Percentiles rank a stretch among this genome's conserved stretches.
Evolutionary conservation across 352 stramenopile genomes (phyloP).

Genomic region (Elongisporangium anandrum): DNA sequence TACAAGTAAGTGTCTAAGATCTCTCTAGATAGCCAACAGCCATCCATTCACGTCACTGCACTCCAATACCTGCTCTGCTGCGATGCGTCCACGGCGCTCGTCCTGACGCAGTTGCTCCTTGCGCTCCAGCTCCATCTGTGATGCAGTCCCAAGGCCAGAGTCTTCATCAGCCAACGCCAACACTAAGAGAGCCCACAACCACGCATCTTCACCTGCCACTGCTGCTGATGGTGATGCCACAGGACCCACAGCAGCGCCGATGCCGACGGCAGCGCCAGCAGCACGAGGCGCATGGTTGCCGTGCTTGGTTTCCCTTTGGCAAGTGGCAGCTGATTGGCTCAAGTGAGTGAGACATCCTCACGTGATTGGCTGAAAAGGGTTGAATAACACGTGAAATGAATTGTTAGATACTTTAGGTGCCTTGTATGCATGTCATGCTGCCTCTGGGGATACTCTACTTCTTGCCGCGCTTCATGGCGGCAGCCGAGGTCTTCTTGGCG

Average conservation of each 20-base stretch:
- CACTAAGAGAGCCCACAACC: conserved; percentile 4
- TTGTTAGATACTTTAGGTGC: not conserved
- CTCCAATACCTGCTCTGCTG: conserved; percentile 52
- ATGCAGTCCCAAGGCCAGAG: not conserved
- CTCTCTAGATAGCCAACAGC: not conserved
- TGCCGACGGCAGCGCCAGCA: conserved; percentile 23
- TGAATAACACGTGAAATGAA: not conserved
- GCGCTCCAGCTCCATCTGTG: conserved; percentile 26
- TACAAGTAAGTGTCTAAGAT: conserved; percentile 8
- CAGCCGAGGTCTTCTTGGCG: conserved; percentile 29
- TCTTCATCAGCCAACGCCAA: not conserved
- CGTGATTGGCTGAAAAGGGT: not conserved
- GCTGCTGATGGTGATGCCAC: conserved; percentile 12
- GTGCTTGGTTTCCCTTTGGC: not conserved
- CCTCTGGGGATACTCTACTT: conserved; percentile 30
- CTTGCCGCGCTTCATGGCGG: conserved; percentile 49
- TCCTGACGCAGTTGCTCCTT: conserved; percentile 53
- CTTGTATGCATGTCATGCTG: not conserved
- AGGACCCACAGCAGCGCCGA: conserved; percentile 18
- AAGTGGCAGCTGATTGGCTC: not conserved
- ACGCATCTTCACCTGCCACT: conserved; percentile 9
- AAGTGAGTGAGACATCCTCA: not conserved
- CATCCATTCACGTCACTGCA: not conserved
- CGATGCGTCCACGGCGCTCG: conserved; percentile 57
- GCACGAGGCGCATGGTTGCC: conserved; percentile 2